Evolutionary conservation across 306 rosid genomes (phyloP), one percentile per base, ranked within the genome.

Genomic region (Adenanthera pavonina): DNA sequence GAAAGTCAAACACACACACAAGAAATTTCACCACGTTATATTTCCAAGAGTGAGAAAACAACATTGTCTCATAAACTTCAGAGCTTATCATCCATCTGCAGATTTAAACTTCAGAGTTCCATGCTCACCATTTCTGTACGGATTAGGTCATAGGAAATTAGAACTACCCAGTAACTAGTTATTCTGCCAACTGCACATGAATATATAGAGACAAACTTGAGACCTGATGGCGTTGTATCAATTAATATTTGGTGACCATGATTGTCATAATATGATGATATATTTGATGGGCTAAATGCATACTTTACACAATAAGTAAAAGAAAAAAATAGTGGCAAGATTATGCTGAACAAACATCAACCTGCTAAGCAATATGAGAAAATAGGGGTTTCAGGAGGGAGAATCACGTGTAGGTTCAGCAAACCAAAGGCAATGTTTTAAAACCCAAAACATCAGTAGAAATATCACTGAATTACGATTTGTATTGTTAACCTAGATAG

Each of bases 91-190:
- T 78, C 65, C 70, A 53, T 81, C 71, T 16, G 56, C 53, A 20
- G 65, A 74, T 77, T 54, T 60, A 74, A 56, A 69, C 30, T 25
- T 25, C 70, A 72, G 60, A 67, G 56, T 69, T 54, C 34, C 19
- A 16, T 74, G 78, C 70, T 66, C 46, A 81, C 8, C 19, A 49
- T 72, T 59, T 41, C 73, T 77, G 52, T 8, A 67, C 59, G 46
- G n/a, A 54, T 30, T 46, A 80, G 54, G 20, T 77, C 64, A 84
- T 57, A 48, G 53, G 76, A 46, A 20, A 77, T 72, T 68, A 78
- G 75, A 77, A 67, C 44, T n/a, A 78, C 60, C 14, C 30, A 36
- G 77, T 62, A 20, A 35, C 3, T 69, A 49, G 36, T 53, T 79
- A 7, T 35, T 76, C 33, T 44, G 30, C 16, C 34, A n/a, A 13